phyloP scores from a whole-genome alignment of 1,284 basidiomycete species.

The Cutaneotrichosporon sp. region DNA sequence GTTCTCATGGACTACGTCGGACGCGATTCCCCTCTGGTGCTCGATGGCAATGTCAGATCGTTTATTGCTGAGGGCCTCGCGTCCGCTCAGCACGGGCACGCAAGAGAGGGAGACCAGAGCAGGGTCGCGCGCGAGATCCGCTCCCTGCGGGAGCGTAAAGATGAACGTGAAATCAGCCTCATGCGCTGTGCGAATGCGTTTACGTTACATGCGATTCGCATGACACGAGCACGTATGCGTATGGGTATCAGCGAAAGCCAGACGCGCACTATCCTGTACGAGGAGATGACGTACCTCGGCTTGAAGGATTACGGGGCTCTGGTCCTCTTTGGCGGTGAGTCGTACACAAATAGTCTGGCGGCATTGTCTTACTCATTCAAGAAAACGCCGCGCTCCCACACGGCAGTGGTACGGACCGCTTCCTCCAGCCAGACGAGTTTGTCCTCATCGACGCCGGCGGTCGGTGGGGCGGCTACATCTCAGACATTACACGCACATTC shows the following conservation, averaged over 20 bases:
- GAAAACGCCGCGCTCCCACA: slow-evolving; percentile 81
- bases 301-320: slow-evolving; percentile 59
- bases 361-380: too few relatives aligned
- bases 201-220: slow-evolving; percentile 67
- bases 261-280: slow-evolving; percentile 56
- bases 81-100: too few relatives aligned
- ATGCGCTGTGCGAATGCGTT: slow-evolving; percentile 76
- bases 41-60: slow-evolving; percentile 59
- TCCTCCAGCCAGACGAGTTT: slow-evolving; percentile 58
- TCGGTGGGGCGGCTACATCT: slow-evolving; percentile 64
- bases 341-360: too few relatives aligned
- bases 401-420: slow-evolving; percentile 65
- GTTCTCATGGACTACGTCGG: slow-evolving; percentile 52
- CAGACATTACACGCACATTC: slow-evolving; percentile 74
- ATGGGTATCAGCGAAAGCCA: slow-evolving; percentile 72
- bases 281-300: slow-evolving; percentile 58
- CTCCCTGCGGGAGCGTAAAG: slow-evolving; percentile 67
- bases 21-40: slow-evolving; percentile 49
- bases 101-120: slow-evolving; percentile 22
- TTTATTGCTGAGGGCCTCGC: slow-evolving; percentile 54
- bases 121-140: slow-evolving; percentile 55
- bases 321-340: slow-evolving; percentile 69
- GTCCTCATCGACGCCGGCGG: slow-evolving; percentile 74
- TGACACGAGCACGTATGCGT: slow-evolving; percentile 59
- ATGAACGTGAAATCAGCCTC: slow-evolving; percentile 62